Conservation (phyloP, 1,284 basidiomycete species). For the Ceratobasidium papillatum region DNA sequence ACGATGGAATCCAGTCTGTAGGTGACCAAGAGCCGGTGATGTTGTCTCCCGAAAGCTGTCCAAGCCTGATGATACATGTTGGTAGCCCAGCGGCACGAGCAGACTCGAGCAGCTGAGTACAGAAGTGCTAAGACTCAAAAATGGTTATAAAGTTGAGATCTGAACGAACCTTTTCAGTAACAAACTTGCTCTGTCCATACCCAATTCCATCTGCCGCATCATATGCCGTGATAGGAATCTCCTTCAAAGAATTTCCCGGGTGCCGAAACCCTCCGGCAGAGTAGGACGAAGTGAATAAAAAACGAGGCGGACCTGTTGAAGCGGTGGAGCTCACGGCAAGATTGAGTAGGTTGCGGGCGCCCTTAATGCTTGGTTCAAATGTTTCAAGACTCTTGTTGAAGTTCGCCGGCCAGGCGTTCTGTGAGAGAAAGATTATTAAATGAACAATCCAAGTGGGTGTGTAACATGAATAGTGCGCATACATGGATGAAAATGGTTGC, state of each 20-base stretch:
- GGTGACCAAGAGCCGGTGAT: conserved; percentile 40
- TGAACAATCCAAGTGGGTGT: background rate
- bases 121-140: background rate
- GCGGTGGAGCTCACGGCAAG: conserved; percentile 40
- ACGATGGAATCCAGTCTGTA: conserved; percentile 38
- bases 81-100: conserved; percentile 9
- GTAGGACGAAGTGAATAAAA: conserved; percentile 41
- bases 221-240: background rate
- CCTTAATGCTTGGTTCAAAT: conserved; percentile 41
- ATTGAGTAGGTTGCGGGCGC: conserved; percentile 39
- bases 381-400: conserved; percentile 42
- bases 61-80: conserved; percentile 33
- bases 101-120: conserved; percentile 6
- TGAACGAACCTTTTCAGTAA: conserved; percentile 36
- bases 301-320: conserved; percentile 1
- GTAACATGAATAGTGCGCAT: too few species aligned
- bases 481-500: conserved; percentile 53
- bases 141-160: background rate
- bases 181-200: conserved; percentile 42
- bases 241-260: background rate
- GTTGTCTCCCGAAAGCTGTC: conserved; percentile 40
- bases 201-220: conserved; percentile 17
- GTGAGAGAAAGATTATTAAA: background rate
- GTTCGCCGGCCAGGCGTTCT: conserved; percentile 50
- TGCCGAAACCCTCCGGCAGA: conserved; percentile 2